Evolutionary conservation across 2,329 filamentous ascomycete species (phyloP).

Genomic region (Pyrenochaeta sp.): DNA sequence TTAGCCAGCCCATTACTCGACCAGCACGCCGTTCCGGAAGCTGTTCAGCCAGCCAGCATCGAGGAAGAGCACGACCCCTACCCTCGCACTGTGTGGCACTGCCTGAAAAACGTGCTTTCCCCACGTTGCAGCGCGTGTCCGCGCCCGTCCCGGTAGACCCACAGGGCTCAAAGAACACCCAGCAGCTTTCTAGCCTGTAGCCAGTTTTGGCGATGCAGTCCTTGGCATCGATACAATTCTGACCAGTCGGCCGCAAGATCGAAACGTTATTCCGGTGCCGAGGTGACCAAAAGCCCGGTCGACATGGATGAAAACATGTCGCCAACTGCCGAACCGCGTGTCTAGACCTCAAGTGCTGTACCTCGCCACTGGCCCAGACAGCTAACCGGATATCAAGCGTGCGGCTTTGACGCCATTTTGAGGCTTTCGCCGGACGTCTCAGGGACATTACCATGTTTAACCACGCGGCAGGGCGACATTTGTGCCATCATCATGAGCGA

Average conservation of each 20-base stretch:
- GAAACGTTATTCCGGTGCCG: conserved; percentile 15
- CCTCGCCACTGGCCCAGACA: conserved; percentile 21
- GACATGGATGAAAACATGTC: conserved; percentile 15
- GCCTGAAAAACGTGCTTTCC: conserved; percentile 40
- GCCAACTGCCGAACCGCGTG: conserved; percentile 33
- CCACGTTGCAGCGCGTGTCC: conserved; percentile 43
- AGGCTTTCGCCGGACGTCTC: conserved; percentile 26
- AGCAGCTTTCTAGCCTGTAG: conserved; percentile 33
- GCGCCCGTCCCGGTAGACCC: conserved; percentile 36
- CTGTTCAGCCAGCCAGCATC: conserved; percentile 20
- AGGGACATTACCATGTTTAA: conserved; percentile 19
- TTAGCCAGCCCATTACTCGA: conserved; percentile 10
- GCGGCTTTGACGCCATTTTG: conserved; percentile 26
- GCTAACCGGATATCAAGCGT: conserved; percentile 18
- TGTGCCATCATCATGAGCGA: conserved; percentile 23
- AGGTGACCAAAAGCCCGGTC: conserved; percentile 23
- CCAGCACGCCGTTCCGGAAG: conserved; percentile 11
- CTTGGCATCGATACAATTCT: conserved; percentile 22
- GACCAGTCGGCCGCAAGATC: conserved; percentile 15
- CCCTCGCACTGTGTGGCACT: conserved; percentile 29
- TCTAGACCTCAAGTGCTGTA: conserved; percentile 28
- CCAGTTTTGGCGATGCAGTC: conserved; percentile 11
- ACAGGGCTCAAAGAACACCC: conserved; percentile 22
- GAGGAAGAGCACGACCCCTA: conserved; percentile 15
- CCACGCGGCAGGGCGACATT: conserved; percentile 16